Conservation (phyloP, 768 basidiomycete genomes). For the Suillus occidentalis region DNA sequence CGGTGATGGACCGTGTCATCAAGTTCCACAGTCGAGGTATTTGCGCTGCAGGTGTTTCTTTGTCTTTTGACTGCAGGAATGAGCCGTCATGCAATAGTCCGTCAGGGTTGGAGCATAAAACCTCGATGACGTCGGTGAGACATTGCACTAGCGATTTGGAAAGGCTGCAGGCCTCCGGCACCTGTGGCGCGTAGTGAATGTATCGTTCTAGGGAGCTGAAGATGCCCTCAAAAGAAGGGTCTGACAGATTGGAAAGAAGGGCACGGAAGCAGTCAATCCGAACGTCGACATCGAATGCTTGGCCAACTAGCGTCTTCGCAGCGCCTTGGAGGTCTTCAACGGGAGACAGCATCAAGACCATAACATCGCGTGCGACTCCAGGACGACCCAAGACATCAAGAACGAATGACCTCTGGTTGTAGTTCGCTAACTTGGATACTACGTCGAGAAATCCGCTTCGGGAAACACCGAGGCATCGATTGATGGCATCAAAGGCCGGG, state of each 20-base stretch:
- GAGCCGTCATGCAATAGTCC: conserved; percentile 61
- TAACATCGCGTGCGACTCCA: conserved; percentile 58
- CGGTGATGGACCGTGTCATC: conserved; percentile 76
- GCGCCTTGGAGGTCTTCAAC: conserved; percentile 70
- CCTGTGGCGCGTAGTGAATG: conserved; percentile 52
- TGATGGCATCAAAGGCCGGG: conserved; percentile 53
- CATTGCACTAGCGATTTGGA: conserved; percentile 90
- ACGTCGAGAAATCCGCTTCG: conserved; percentile 62
- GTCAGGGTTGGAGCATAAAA: conserved; percentile 70
- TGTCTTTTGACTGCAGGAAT: conserved; percentile 50
- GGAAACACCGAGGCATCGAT: conserved; percentile 55
- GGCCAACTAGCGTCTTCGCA: conserved; percentile 76
- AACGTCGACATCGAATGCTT: conserved; percentile 87
- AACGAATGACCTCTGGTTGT: conserved; percentile 50
- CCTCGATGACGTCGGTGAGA: conserved; percentile 89
- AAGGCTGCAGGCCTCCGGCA: conserved; percentile 86
- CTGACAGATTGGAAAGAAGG: conserved; percentile 66
- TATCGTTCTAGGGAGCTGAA: conserved; percentile 68
- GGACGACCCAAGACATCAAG: conserved; percentile 55
- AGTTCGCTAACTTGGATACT: conserved; percentile 66
- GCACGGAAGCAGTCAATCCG: conserved; percentile 86
- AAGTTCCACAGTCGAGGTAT: conserved; percentile 77
- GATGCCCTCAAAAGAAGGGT: conserved; percentile 69
- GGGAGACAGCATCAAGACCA: conserved; percentile 80
- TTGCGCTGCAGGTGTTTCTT: conserved; percentile 46